phyloP scores from a whole-genome alignment of 2,329 filamentous ascomycete genomes.

The Sclerotiophoma versabilis region DNA sequence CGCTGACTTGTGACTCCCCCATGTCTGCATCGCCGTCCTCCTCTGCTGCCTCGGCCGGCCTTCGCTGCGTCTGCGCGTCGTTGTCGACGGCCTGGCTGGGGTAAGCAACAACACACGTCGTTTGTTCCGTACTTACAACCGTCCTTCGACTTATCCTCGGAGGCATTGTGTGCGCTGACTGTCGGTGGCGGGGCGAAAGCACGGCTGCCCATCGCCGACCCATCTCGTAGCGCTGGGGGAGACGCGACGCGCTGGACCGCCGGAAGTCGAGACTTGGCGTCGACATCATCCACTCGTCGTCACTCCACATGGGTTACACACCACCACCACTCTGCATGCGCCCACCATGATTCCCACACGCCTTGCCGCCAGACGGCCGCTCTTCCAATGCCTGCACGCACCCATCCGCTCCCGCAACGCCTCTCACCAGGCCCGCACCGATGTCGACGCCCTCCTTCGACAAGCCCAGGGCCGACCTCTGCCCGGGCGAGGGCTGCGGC shows the following conservation, averaged over 20 bases:
- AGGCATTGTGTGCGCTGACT: conserved; percentile 21
- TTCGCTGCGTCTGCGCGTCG: conserved; percentile 27
- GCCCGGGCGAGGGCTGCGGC: conserved; percentile 15
- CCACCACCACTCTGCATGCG: conserved; percentile 11
- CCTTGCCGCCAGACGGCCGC: conserved; percentile 36
- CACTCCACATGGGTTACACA: conserved; percentile 1
- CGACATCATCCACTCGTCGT: conserved; percentile 24
- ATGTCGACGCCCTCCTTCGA: conserved; percentile 25
- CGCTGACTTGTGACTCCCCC: conserved; percentile 10
- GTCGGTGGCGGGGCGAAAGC: neutral
- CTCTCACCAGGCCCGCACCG: conserved; percentile 24
- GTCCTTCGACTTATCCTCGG: conserved; percentile 5
- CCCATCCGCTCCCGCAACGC: conserved; percentile 24
- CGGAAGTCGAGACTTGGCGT: conserved; percentile 20
- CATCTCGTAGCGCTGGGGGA: conserved; percentile 22
- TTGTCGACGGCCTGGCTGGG: conserved; percentile 17
- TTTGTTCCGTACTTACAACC: neutral
- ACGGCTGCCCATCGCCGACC: too few species aligned
- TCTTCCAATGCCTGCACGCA: conserved; percentile 39
- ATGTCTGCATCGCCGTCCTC: conserved; percentile 28
- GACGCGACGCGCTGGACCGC: conserved; percentile 17
- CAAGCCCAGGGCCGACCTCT: conserved; percentile 11
- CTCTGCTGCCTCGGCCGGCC: conserved; percentile 24
- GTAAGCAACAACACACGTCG: neutral
- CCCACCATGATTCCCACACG: conserved; percentile 43